Conservation (phyloP, 495 filamentous ascomycete species). For the Penicillium verhagenii region DNA sequence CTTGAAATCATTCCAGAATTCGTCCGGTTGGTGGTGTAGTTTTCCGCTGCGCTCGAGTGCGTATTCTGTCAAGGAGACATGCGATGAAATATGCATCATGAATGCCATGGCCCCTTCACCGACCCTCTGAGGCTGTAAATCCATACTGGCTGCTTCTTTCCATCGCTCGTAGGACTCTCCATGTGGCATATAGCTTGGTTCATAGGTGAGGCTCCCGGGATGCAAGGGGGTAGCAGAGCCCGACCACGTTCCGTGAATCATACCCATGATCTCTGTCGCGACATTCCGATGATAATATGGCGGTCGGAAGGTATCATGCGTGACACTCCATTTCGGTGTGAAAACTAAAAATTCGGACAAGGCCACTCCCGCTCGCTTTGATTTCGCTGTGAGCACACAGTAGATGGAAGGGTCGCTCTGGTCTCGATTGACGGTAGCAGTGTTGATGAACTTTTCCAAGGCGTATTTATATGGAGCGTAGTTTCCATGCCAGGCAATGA, state of each 20-base stretch:
- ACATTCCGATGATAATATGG: conserved; percentile 69
- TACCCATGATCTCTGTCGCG: conserved; percentile 52
- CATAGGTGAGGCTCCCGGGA: neutral
- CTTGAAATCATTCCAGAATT: neutral
- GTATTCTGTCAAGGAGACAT: neutral
- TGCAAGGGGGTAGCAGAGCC: neutral
- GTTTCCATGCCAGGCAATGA: conserved; percentile 6
- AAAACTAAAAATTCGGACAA: conserved; percentile 73
- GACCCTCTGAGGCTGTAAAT: neutral
- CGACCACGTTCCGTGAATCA: neutral
- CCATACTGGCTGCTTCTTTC: neutral
- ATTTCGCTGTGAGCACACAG: conserved; percentile 66
- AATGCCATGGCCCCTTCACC: neutral
- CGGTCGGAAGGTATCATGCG: conserved; percentile 67
- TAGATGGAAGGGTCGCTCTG: conserved; percentile 72
- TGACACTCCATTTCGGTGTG: conserved; percentile 68
- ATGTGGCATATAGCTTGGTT: neutral
- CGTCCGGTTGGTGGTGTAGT: neutral
- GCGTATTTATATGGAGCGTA: conserved; percentile 63
- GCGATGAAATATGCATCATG: neutral
- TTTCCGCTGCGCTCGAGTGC: neutral
- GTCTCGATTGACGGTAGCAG: conserved; percentile 63
- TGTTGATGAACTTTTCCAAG: conserved; percentile 63
- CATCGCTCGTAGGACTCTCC: neutral
- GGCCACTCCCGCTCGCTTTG: conserved; percentile 56